Conservation (phyloP, 345 rosid genomes). For the Citrus inodora region DNA sequence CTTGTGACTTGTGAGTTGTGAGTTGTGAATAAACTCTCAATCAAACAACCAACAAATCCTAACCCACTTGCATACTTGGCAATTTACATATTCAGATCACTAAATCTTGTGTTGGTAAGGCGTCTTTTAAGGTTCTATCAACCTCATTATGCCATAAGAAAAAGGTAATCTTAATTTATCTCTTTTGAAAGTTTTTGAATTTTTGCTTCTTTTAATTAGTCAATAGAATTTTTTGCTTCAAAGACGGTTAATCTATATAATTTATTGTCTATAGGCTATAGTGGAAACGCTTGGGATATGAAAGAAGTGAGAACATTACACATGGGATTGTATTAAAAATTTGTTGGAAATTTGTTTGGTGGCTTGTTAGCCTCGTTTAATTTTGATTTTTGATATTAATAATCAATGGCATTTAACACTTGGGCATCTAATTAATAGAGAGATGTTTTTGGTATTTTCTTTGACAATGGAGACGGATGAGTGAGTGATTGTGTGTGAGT, state of each 20-base stretch:
- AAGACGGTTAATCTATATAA: too few species aligned
- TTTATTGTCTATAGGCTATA: too few species aligned
- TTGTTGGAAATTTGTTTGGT: background rate
- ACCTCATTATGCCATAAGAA: background rate
- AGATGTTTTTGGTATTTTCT: background rate
- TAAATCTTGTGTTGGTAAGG: background rate
- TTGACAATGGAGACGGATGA: background rate
- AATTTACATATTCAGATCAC: background rate
- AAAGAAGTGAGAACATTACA: background rate
- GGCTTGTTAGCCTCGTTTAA: background rate
- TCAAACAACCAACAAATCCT: constrained; percentile 6
- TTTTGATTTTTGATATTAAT: background rate
- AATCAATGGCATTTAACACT: background rate
- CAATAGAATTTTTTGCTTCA: too few species aligned
- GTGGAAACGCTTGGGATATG: background rate
- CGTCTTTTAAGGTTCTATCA: background rate
- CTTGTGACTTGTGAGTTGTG: constrained; percentile 26
- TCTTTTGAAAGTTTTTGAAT: background rate
- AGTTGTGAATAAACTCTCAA: constrained; percentile 10
- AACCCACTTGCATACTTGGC: background rate
- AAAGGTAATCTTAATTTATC: background rate
- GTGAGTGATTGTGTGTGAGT: background rate
- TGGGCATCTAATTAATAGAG: background rate
- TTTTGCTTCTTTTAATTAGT: too few species aligned
- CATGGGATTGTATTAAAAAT: background rate